These are phyloP conservation scores for Mycena rebaudengoi DNA, from an alignment of 768 basidiomycete genomes.

Conservation along the genomic window DNA sequence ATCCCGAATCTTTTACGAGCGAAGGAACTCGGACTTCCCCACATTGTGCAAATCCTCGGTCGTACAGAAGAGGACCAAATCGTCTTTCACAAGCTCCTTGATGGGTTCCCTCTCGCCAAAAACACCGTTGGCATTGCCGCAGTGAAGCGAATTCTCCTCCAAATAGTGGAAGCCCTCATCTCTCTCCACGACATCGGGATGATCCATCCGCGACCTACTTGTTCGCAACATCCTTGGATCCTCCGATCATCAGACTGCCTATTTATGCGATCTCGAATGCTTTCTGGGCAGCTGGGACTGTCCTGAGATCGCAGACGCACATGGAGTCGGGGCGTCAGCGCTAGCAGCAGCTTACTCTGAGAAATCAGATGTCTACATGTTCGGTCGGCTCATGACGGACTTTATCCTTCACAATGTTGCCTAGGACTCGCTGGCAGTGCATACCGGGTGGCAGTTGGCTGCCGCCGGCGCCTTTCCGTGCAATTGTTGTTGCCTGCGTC, in stretches of 20 bases:
- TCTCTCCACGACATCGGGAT: conserved; percentile 10
- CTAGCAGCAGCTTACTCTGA: not conserved
- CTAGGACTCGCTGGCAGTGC: conserved; percentile 9
- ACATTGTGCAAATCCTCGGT: conserved; percentile 16
- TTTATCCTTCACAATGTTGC: conserved; percentile 8
- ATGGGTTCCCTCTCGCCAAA: rapidly evolving
- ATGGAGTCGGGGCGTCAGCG: not conserved
- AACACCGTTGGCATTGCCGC: not conserved
- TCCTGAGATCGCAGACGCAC: not conserved
- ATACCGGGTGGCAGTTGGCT: conserved; percentile 6
- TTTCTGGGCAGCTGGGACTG: not conserved
- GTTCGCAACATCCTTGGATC: conserved; percentile 6
- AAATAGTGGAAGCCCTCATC: conserved; percentile 8
- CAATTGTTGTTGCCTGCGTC: conserved; percentile 8
- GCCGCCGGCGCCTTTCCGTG: conserved; percentile 20
- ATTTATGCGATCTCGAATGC: not conserved
- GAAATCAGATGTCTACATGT: conserved; percentile 23
- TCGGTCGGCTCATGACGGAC: conserved; percentile 16
- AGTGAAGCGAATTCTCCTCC: not conserved
- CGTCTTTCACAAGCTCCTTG: conserved; percentile 8
- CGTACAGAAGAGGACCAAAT: conserved; percentile 15
- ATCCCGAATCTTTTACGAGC: conserved; percentile 8
- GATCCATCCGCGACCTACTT: conserved; percentile 7
- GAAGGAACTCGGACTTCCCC: conserved; percentile 9
- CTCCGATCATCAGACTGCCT: not conserved